These are phyloP conservation scores for Oryza rufipogon DNA, from an alignment of 176 grass and related monocot genomes.

Conservation along the genomic window DNA sequence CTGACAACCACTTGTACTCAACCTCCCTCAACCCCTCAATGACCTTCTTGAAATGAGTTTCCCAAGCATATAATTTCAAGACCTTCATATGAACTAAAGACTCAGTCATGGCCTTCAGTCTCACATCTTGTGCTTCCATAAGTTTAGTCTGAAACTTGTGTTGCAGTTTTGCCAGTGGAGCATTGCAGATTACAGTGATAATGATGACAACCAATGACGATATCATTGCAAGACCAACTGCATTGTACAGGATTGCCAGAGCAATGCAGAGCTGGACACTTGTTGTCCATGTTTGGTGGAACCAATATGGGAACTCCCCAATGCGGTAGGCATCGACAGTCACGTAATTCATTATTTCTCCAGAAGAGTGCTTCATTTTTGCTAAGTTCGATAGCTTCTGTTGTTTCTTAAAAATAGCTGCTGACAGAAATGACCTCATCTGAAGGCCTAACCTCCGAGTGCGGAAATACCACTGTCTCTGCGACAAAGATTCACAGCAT, in stretches of 20 bases:
- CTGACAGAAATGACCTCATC: slow-evolving; percentile 80
- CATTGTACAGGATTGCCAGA: slow-evolving; percentile 75
- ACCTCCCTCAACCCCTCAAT: slow-evolving; percentile 75
- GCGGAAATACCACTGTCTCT: slow-evolving; percentile 92
- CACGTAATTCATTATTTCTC: slow-evolving; percentile 94
- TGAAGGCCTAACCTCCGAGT: slow-evolving; percentile 79
- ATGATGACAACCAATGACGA: slow-evolving; percentile 74
- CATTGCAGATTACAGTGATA: slow-evolving; percentile 76
- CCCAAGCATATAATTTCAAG: slow-evolving; percentile 95
- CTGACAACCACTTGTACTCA: slow-evolving; percentile 78
- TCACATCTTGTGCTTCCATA: slow-evolving; percentile 89
- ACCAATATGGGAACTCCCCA: slow-evolving; percentile 91
- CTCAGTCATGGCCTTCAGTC: slow-evolving; percentile 85
- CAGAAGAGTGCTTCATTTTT: slow-evolving; percentile 79
- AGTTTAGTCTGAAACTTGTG: slow-evolving; percentile 83
- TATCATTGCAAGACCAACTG: slow-evolving; percentile 68
- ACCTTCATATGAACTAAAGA: slow-evolving; percentile 86
- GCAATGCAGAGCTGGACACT: slow-evolving; percentile 76
- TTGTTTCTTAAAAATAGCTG: slow-evolving; percentile 83
- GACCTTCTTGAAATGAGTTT: slow-evolving; percentile 79
- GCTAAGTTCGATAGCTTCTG: slow-evolving; percentile 71
- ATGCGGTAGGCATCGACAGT: slow-evolving; percentile 87
- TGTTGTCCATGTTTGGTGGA: slow-evolving; percentile 95
- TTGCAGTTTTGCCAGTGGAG: slow-evolving; percentile 85
- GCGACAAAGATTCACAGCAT: slow-evolving; percentile 81